Evolutionary conservation across 148 eudicot genomes (phyloP).

Genomic region (Fallopia convolvulus): DNA sequence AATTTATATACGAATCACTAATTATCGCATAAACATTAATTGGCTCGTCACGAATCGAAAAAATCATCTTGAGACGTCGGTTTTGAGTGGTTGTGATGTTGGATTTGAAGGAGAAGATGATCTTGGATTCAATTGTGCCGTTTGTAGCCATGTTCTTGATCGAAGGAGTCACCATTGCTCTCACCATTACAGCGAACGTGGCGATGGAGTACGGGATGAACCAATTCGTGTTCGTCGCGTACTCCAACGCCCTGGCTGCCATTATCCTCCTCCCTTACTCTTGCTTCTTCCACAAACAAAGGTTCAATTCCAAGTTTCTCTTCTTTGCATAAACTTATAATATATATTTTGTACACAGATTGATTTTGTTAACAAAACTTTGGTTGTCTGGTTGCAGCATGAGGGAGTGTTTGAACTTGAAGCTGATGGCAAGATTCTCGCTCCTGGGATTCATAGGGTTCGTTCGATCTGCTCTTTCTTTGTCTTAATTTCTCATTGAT

Average conservation of each 20-base stretch:
- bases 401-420: conserved; percentile 30
- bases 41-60: neutral
- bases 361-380: neutral
- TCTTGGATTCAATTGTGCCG: conserved; percentile 26
- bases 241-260: conserved; percentile 63
- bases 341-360: neutral
- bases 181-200: conserved; percentile 58
- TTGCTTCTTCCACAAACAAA: conserved; percentile 34
- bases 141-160: conserved; percentile 40
- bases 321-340: neutral
- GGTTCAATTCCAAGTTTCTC: conserved; percentile 18
- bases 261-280: conserved; percentile 42
- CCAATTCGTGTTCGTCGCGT: conserved; percentile 71
- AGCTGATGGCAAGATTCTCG: conserved; percentile 39
- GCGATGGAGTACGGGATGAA: conserved; percentile 56
- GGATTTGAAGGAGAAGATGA: conserved; percentile 17
- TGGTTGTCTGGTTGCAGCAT: conserved; percentile 16
- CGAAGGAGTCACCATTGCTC: conserved; percentile 57
- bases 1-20: neutral
- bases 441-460: conserved; percentile 76
- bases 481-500: neutral
- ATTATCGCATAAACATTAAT: neutral
- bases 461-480: conserved; percentile 1
- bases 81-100: neutral
- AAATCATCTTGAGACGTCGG: neutral